Evolutionary conservation across 306 rosid species (phyloP).

Genomic region (Begonia masoniana): DNA sequence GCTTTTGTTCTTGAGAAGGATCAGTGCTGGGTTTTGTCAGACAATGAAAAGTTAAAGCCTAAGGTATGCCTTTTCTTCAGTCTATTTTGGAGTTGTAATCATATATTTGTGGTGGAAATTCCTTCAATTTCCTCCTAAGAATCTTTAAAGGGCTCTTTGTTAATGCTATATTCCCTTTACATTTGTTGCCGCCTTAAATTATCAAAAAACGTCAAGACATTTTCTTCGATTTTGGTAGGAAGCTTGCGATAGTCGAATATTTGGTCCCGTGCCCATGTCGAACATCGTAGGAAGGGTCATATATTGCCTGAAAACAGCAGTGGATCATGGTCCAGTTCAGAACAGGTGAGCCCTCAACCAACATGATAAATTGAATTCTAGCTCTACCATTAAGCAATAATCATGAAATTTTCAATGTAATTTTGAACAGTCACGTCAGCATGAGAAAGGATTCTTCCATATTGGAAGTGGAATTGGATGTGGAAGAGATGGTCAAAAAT

Average conservation of each 20-base stretch:
- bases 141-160: too few species aligned
- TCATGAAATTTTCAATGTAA: too few species aligned
- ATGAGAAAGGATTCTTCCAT: conserved; percentile 58
- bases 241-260: conserved; percentile 73
- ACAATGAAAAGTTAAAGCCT: conserved; percentile 63
- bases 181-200: too few species aligned
- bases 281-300: conserved; percentile 86
- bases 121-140: too few species aligned
- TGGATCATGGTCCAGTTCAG: conserved; percentile 91
- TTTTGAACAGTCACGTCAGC: conserved; percentile 40
- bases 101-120: too few species aligned
- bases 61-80: conserved; percentile 34
- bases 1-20: conserved; percentile 68
- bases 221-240: conserved; percentile 33
- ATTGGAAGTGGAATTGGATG: conserved; percentile 72
- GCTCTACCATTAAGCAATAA: too few species aligned
- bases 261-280: conserved; percentile 83
- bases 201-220: too few species aligned
- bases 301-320: conserved; percentile 76
- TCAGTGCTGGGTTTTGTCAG: conserved; percentile 92
- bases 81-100: neutral
- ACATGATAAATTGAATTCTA: too few species aligned
- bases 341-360: conserved; percentile 41
- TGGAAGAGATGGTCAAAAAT: conserved; percentile 80
- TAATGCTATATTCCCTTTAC: too few species aligned